Evolutionary conservation across 2,329 filamentous ascomycete species (phyloP), one percentile per base, ranked within the genome.

Genomic region (Zymoseptoria pseudotritici): DNA sequence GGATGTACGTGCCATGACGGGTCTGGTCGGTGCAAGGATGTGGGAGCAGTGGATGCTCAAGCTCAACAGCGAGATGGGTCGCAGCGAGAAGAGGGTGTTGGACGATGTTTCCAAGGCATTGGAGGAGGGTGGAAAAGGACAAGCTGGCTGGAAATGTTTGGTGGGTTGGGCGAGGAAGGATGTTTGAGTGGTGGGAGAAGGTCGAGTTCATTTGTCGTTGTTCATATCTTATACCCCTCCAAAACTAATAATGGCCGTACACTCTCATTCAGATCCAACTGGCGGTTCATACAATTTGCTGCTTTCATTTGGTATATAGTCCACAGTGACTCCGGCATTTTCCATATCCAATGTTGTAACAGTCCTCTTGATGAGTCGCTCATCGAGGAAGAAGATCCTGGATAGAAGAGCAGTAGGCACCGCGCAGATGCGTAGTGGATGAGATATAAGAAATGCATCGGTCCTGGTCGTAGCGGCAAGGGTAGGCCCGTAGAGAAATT

Each of bases 1-100:
- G 22, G 71, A 72, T 53, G 72, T 73, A n/a, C 67, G 70, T 20
- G 72, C 72, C 50, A 80, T 96, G 65, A 88, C 89, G 11, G 92
- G 92, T 20, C 77, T 97, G 50, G 85, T 93, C 0, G 94, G 91
- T 4, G 87, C 88, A 24, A 94, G 91, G 86, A 86, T 87, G 73
- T 99, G 92, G 93, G 94, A 99, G 82, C 89, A 90, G 73, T 99
- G 94, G 94, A 83, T 97, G 74, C 78, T 97, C 66, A 90, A 91
- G 70, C 83, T 93, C 69, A 89, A 94, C 77, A 83, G 87, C 77
- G 92, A 97, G 79, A 94, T 90, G 71, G 88, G 89, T 24, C 86
- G 90, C 71, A 79, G 80, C 36, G 78, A 80, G 59, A 73, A 76
- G 53, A 78, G 75, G 60, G 73, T 83, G 57, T 69, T 86, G 55